Evolutionary conservation across 129 eudicot species (phyloP), one percentile per base, ranked within the genome.

Genomic region (Arctium minus): DNA sequence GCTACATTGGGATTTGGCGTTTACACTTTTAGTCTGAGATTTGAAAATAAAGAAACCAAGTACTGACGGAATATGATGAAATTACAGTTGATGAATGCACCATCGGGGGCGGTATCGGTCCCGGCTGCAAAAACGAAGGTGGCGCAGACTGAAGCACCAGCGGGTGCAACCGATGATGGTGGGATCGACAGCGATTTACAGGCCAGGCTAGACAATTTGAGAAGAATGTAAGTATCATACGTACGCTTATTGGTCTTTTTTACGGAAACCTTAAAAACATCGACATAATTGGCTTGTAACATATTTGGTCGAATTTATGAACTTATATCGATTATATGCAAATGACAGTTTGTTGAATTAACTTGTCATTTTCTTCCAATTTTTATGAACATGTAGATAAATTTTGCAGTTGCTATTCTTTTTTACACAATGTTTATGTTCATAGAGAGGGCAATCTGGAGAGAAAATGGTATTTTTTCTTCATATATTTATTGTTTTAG

Each of bases 121-220:
- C 91, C 98, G 64, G 94, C 97, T 30, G 93, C 97, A 10, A 92
- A 94, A 70, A 84, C 92, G 11, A 90, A 87, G 82, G 89, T 79
- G 81, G 90, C 92, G 79, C 97, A 91, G 38, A 88, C 97, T 38
- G 97, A 95, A 84, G 98, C 94, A 38, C 93, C 94, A 60, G 81
- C 88, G 17, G 64, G 90, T 7, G 89, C 86, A 5, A 81, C 82
- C 79, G 98, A 95, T 71, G 97, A 92, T 50, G 86, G 90, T 18
- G 98, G 97, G 75, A 95, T 95, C 76, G 98, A 95, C 82, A 92
- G 98, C 73, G 98, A 95, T 85, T 87, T 95, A 74, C 98, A 95
- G 87, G 98, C 98, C 74, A 91, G 98, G 89, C 86, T 95, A 88
- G 98, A 95, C 86, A 95, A 95, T 79, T 82, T 95, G 86, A 91